Evolutionary conservation across 2,329 filamentous ascomycete genomes (phyloP), one percentile per base, ranked within the genome.

Genomic region (Stagonosporopsis vannaccii): DNA sequence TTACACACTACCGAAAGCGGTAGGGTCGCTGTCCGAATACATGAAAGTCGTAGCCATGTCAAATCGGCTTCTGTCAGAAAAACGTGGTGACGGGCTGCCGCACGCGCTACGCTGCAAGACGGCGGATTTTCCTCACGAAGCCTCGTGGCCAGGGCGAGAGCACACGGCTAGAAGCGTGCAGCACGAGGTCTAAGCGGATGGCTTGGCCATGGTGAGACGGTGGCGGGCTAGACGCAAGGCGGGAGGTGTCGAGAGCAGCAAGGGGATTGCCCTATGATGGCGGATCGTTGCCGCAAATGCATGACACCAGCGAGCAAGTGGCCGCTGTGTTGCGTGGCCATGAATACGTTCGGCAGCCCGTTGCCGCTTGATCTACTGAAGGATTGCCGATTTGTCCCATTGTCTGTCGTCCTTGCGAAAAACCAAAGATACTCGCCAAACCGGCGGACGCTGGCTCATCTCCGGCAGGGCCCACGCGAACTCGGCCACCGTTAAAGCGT

Each of bases 351-450:
- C 60, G 59, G 58, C 55, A 59, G 59, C 49, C 47, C 56, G 60
- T 59, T 56, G 59, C 56, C 58, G 58, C 54, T 30, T 35, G 30
- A 32, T 32, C 30, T 32, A 32, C 30, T 32, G 30, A 28, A 40
- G 58, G 58, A 25, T 40, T 56, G 63, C 65, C 63, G 66, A 69
- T 66, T 63, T 60, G 66, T 44, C 56, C 56, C 36, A 55, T 42
- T 15, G 46, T 58, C 22, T 55, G 36, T 35, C 12, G 30, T n/a
- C 12, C 30, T 32, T 15, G 12, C 12, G 13, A 32, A n/a, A 28
- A 15, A 20, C 5, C 44, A 30, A 19, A 22, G 13, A 23, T n/a
- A 23, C 35, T 36, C 44, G 30, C 43, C 36, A 54, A 42, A 44
- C 28, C 28, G 33, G 23, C 43, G 50, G 43, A 52, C 28, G 13